Percentiles rank a stretch among this genome's conserved stretches.
These are phyloP conservation scores for Trichoderma aggressivum DNA, from an alignment of 2,329 filamentous ascomycete species.

Conservation along the genomic window DNA sequence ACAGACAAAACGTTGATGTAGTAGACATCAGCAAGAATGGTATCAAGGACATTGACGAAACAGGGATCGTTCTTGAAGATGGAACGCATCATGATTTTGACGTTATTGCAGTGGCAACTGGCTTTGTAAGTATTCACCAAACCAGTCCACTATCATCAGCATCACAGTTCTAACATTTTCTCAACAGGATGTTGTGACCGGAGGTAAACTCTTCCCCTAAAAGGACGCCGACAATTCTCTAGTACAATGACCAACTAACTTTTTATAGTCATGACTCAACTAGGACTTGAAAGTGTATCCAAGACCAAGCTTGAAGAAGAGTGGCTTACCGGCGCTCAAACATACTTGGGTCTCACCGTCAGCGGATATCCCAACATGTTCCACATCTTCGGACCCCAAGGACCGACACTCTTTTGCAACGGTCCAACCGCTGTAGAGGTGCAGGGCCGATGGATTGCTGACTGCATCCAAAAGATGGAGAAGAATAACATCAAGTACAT, in stretches of 20 bases:
- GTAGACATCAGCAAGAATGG: slow-evolving; percentile 40
- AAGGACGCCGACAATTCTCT: neutral
- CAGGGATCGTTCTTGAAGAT: slow-evolving; percentile 39
- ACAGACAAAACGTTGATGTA: slow-evolving; percentile 41
- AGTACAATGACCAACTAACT: neutral
- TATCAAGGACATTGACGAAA: slow-evolving; percentile 41
- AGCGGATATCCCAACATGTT: slow-evolving; percentile 50
- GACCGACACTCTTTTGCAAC: slow-evolving; percentile 53
- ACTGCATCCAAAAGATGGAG: slow-evolving; percentile 48
- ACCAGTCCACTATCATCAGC: no score
- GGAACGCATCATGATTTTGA: slow-evolving; percentile 43
- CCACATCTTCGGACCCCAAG: slow-evolving; percentile 54
- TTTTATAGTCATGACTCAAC: slow-evolving; percentile 40
- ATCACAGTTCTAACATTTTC: neutral
- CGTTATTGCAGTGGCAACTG: slow-evolving; percentile 44
- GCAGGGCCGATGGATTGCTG: slow-evolving; percentile 55
- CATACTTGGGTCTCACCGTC: slow-evolving; percentile 44
- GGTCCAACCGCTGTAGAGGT: slow-evolving; percentile 53
- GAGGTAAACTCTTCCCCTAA: neutral
- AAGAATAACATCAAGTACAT: slow-evolving; percentile 46
- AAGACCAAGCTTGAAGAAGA: slow-evolving; percentile 39
- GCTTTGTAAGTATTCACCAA: slow-evolving; percentile 38
- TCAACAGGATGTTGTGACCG: neutral
- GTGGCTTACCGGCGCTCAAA: slow-evolving; percentile 40
- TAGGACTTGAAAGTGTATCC: slow-evolving; percentile 42